phyloP scores from a whole-genome alignment of 441 rosid genomes.

The Hura crepitans region DNA sequence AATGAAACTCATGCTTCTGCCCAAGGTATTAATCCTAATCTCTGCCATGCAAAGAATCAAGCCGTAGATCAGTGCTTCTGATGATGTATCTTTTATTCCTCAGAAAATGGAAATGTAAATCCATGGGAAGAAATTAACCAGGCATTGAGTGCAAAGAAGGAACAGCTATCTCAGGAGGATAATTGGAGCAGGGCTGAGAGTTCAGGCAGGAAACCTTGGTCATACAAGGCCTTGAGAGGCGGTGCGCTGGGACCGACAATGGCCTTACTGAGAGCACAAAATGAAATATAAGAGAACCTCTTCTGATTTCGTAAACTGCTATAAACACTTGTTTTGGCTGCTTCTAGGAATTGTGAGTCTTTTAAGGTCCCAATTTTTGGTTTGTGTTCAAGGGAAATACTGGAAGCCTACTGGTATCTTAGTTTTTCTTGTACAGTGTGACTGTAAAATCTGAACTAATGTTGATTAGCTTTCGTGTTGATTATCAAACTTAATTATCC shows the following conservation, averaged over 20 bases:
- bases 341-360: background rate
- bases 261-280: constrained; percentile 69
- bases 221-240: constrained; percentile 51
- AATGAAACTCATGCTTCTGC: constrained; percentile 23
- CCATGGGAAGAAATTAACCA: constrained; percentile 71
- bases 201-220: constrained; percentile 53
- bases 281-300: constrained; percentile 33
- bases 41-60: background rate
- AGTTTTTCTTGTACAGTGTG: background rate
- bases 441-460: background rate
- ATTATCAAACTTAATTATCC: background rate
- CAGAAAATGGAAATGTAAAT: constrained; percentile 53
- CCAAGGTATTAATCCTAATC: constrained; percentile 36
- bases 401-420: background rate
- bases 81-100: constrained; percentile 8
- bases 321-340: background rate
- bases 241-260: constrained; percentile 80
- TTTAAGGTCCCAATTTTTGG: constrained; percentile 7
- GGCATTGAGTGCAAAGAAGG: constrained; percentile 63
- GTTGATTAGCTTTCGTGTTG: background rate
- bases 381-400: background rate
- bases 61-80: background rate
- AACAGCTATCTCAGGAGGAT: constrained; percentile 50
- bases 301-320: background rate
- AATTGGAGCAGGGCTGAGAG: constrained; percentile 44